A percentile compares a stretch with the other conserved stretches of the same genome.
Conservation (phyloP, 2,329 filamentous ascomycete genomes). For the Xylaria sp. region DNA sequence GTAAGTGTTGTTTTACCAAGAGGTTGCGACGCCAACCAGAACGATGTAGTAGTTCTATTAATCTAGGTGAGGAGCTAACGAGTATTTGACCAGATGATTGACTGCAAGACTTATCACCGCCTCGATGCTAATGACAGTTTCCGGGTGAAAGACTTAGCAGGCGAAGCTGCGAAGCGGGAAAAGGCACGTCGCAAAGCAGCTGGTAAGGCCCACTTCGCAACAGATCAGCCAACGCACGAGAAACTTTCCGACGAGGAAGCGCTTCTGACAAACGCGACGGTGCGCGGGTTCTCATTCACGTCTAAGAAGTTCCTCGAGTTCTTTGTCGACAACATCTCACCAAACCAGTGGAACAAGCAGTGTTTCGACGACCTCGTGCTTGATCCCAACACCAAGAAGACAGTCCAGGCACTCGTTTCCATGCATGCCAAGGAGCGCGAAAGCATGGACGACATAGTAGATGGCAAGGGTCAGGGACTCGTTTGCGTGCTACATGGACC, state of each 20-base stretch:
- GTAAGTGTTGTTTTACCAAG: slow-evolving; percentile 15
- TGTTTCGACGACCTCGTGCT: slow-evolving; percentile 44
- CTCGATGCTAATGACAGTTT: slow-evolving; percentile 46
- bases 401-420: slow-evolving; percentile 40
- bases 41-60: neutral
- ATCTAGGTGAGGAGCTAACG: slow-evolving; percentile 7
- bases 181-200: slow-evolving; percentile 28
- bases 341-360: slow-evolving; percentile 38
- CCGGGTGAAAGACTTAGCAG: slow-evolving; percentile 36
- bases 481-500: slow-evolving; percentile 60
- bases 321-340: slow-evolving; percentile 39
- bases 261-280: slow-evolving; percentile 43
- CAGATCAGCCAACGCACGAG: slow-evolving; percentile 37
- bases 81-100: slow-evolving; percentile 46
- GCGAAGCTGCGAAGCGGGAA: slow-evolving; percentile 35
- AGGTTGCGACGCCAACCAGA: neutral
- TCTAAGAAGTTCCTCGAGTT: slow-evolving; percentile 50
- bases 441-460: slow-evolving; percentile 40
- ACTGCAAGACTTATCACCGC: slow-evolving; percentile 51
- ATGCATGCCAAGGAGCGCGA: slow-evolving; percentile 32
- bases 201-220: slow-evolving; percentile 43
- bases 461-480: slow-evolving; percentile 52
- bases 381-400: slow-evolving; percentile 38
- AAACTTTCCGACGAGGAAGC: slow-evolving; percentile 47
- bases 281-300: slow-evolving; percentile 50